Base-by-base conservation (phyloP, 495 filamentous ascomycete genomes). In the Symbiotaphrina buchneri region DNA sequence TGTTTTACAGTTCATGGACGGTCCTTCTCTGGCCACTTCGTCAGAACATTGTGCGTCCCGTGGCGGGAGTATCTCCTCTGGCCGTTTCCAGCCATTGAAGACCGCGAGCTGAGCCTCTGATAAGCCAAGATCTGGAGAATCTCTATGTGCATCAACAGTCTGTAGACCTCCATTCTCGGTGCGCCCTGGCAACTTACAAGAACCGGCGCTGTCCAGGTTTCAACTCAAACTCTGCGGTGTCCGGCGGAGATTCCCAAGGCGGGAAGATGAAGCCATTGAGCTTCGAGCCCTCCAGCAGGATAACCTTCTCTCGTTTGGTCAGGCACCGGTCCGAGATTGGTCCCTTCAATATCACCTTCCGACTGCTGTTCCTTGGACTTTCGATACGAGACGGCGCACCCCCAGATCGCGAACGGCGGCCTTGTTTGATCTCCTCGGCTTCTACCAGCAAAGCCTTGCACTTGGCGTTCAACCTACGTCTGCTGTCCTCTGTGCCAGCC, bases 51-150 rank as follows among this genome's bases (percentile, higher is more conserved):
- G 26, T 23, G n/a, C 13, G 14, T 30, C 27, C 11, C n/a, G 39
- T 5, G 52, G 43, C 33, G 45, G 37, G 49, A 52, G 37, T 48
- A 63, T 53, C 34, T 85, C 71, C 11, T 41, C 38, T 1, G 83
- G 75, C 11, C 85, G 61, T 49, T 67, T 73, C 87, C 87, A 99
- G 13, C 71, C 69, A 25, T 66, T 61, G 40, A 95, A 78, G 6
- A 78, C 69, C 27, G 63, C 51, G 32, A 49, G 49, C 44, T 95
- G 87, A 14, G 58, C 53, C 8, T 62, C 41, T 1, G 87, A 94
- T 11, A 99, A 56, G 19, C 65, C 48, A 22, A 78, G 57, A 19
- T 74, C 61, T 4, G 63, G 54, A 10, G 61, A 45, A 43, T 92
- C 84, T 40, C 79, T 90, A 42, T 28, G 37, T 15, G 17, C 13